Base-by-base conservation (phyloP, 192 early-diverging fungal genomes). In the Coemansia sp. region DNA sequence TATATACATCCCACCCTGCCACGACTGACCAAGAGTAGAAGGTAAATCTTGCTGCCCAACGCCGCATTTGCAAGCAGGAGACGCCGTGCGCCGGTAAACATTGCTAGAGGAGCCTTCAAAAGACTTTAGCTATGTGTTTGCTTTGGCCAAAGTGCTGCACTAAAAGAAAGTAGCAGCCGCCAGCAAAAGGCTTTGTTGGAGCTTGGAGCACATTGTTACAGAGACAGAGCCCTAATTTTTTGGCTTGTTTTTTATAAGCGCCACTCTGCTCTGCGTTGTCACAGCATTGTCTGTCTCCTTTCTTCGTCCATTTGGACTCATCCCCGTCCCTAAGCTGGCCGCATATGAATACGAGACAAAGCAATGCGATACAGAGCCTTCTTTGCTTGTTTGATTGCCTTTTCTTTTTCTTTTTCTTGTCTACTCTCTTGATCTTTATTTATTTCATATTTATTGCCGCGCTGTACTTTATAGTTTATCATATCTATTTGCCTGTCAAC, bases 401-500 rank as follows among this genome's bases (percentile, higher is more conserved):
- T 54, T 54, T 5, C 32, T 57, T 22, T 17, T 33, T 34, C n/a
- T n/a, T n/a, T n/a, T n/a, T n/a, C n/a, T n/a, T n/a, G n/a, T n/a
- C n/a, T n/a, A n/a, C n/a, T n/a, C n/a, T n/a, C n/a, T n/a, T n/a
- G n/a, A n/a, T n/a, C n/a, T n/a, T n/a, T n/a, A n/a, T 57, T 57
- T 34, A 5, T 57, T 30, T 57, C n/a, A 30, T 30, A 11, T 12
- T 54, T 54, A 1, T 20, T 25, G 3, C 11, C 5, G 18, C 22
- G 56, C 33, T 34, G 56, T 34, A n/a, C 4, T n/a, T 17, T 60
- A 32, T 4, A 7, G 7, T 45, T 16, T 45, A 29, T 62, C 38
- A 11, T 51, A 5, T 68, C 45, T 48, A 48, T 68, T 22, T 22
- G 31, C 28, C 36, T 29, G 25, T 61, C 7, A 33, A 30, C 22